Evolutionary conservation across 768 basidiomycete genomes (phyloP).

Genomic region (Cystofilobasidium macerans): DNA sequence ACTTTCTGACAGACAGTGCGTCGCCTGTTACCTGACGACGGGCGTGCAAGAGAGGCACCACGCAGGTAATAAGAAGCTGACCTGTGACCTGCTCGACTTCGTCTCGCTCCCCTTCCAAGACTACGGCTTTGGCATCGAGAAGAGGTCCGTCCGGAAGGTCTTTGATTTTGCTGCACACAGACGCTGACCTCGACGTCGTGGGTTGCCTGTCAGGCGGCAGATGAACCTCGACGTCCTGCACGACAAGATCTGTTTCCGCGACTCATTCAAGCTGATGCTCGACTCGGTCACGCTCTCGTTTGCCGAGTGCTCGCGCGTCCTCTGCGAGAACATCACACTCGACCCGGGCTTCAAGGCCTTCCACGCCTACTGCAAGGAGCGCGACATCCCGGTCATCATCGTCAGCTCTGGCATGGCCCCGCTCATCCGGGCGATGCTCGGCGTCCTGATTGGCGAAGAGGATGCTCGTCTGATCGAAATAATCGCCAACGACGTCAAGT

Average conservation of each 20-base stretch:
- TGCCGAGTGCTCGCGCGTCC: conserved; percentile 68
- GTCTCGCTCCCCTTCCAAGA: background rate
- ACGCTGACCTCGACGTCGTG: background rate
- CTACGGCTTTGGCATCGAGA: conserved; percentile 52
- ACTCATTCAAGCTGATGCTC: conserved; percentile 79
- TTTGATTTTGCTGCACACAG: background rate
- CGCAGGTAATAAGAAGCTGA: background rate
- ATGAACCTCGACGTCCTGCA: conserved; percentile 63
- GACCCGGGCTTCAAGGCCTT: conserved; percentile 85
- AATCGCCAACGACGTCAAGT: conserved; percentile 78
- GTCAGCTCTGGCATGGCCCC: conserved; percentile 94
- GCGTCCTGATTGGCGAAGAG: conserved; percentile 62
- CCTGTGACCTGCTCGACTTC: background rate
- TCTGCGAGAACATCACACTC: conserved; percentile 66
- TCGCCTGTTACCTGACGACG: background rate
- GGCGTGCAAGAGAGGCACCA: too few relatives aligned
- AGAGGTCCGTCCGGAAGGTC: conserved; percentile 41
- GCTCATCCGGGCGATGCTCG: conserved; percentile 80
- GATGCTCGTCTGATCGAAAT: conserved; percentile 72
- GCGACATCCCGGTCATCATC: conserved; percentile 78
- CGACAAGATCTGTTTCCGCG: conserved; percentile 62
- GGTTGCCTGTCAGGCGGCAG: conserved; percentile 40
- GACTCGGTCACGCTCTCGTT: conserved; percentile 46
- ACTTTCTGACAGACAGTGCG: conserved; percentile 71
- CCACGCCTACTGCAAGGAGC: conserved; percentile 65